Evolutionary conservation across 2,329 filamentous ascomycete genomes (phyloP).

Genomic region (Xylariales sp.): DNA sequence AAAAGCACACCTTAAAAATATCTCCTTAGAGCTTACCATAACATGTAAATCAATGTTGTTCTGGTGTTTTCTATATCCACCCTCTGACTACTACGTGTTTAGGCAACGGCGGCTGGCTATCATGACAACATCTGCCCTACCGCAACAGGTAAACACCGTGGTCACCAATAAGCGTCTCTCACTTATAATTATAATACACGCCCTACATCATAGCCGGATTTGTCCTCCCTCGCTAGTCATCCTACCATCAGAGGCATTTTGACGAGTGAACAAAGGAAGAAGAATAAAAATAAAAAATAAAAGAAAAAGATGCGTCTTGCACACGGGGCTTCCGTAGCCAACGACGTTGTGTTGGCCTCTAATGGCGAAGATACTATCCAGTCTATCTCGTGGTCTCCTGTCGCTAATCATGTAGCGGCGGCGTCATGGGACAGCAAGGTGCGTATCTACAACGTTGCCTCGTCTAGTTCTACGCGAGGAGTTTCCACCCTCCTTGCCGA

Average conservation of each 20-base stretch:
- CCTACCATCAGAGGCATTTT: neutral
- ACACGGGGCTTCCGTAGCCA: neutral
- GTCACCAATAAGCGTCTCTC: neutral
- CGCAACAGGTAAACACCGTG: neutral
- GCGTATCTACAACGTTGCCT: constrained; percentile 51
- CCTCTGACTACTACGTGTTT: neutral
- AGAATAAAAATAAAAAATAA: neutral
- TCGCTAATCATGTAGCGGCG: constrained; percentile 49
- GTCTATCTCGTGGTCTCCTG: constrained; percentile 52
- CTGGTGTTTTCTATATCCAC: neutral
- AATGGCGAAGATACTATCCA: constrained; percentile 51
- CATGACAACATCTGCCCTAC: neutral
- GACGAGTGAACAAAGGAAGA: too few relatives aligned
- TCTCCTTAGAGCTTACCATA: neutral
- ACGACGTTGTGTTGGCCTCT: neutral
- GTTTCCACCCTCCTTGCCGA: constrained; percentile 44
- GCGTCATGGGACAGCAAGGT: constrained; percentile 53
- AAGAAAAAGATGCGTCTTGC: neutral
- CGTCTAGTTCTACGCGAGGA: constrained; percentile 40
- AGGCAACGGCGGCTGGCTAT: neutral
- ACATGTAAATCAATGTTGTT: neutral
- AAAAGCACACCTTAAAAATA: neutral
- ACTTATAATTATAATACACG: neutral
- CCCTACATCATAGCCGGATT: neutral
- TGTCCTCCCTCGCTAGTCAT: too few relatives aligned